Evolutionary conservation across 2,329 filamentous ascomycete species (phyloP).

Genomic region (Stachybotrys echinatus): DNA sequence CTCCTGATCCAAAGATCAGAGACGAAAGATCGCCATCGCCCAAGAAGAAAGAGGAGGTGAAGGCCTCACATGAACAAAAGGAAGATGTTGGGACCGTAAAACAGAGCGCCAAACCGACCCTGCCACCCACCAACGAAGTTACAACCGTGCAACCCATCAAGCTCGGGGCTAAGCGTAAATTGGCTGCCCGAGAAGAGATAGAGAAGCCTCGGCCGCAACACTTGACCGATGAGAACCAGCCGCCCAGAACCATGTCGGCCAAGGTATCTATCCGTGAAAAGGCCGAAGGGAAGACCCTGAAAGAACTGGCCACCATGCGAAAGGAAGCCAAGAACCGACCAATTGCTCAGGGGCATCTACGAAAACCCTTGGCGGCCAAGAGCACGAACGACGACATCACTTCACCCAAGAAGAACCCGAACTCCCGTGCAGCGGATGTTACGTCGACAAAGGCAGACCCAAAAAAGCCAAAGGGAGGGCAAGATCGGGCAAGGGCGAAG

Average conservation of each 20-base stretch:
- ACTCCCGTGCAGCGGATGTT: constrained; percentile 27
- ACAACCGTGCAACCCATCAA: constrained; percentile 26
- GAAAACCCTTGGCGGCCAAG: constrained; percentile 50
- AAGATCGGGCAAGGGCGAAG: constrained; percentile 19
- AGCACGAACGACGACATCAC: constrained; percentile 54
- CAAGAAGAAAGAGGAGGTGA: constrained; percentile 16
- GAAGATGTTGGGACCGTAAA: not conserved
- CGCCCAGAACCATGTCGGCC: constrained; percentile 11
- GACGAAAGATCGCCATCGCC: constrained; percentile 14
- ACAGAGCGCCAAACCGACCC: constrained; percentile 1
- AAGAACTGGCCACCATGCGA: constrained; percentile 36
- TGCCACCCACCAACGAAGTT: constrained; percentile 5
- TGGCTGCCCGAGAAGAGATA: constrained; percentile 49
- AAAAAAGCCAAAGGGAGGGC: constrained; percentile 16
- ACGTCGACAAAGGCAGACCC: constrained; percentile 32
- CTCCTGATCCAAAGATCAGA: constrained; percentile 17
- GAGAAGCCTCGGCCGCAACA: constrained; percentile 24
- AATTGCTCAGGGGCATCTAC: constrained; percentile 20
- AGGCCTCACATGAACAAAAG: not conserved
- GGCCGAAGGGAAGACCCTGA: constrained; percentile 36
- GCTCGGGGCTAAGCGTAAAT: constrained; percentile 53
- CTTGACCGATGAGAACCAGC: constrained; percentile 21
- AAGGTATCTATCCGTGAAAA: constrained; percentile 27
- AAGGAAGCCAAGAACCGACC: constrained; percentile 32
- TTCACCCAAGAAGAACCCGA: constrained; percentile 50